phyloP scores from a whole-genome alignment of 2,329 filamentous ascomycete genomes.

The Elsinoe ampelina region DNA sequence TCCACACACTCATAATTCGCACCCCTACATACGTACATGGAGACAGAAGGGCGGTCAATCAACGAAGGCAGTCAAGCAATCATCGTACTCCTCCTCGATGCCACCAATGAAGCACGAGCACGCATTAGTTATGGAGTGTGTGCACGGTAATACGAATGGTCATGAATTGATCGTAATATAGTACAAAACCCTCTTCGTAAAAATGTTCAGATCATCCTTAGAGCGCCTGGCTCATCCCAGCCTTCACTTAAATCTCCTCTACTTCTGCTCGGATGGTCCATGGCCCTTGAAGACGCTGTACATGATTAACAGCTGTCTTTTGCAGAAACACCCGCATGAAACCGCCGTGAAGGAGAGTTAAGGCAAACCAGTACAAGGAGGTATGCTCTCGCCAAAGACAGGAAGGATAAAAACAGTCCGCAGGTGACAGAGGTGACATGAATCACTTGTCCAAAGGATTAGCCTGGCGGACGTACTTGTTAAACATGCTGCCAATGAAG shows the following conservation, averaged over 20 bases:
- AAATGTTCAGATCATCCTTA: background rate
- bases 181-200: background rate
- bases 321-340: background rate
- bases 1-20: too few relatives aligned
- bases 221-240: too few relatives aligned
- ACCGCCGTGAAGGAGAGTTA: background rate
- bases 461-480: slow-evolving; percentile 14
- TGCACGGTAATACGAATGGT: background rate
- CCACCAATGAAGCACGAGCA: too few relatives aligned
- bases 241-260: background rate
- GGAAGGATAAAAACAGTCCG: background rate
- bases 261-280: background rate
- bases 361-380: background rate
- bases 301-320: background rate
- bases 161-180: background rate
- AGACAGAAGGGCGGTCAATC: too few relatives aligned
- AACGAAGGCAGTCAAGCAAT: too few relatives aligned
- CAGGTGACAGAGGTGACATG: background rate
- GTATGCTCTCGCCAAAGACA: background rate
- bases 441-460: slow-evolving; percentile 1
- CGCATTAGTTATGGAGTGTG: too few relatives aligned
- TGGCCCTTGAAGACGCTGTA: background rate
- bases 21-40: too few relatives aligned
- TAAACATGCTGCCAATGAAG: slow-evolving; percentile 17
- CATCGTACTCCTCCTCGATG: too few relatives aligned